Conservation (phyloP, 148 eudicot genomes). For the Agrostemma githago region DNA sequence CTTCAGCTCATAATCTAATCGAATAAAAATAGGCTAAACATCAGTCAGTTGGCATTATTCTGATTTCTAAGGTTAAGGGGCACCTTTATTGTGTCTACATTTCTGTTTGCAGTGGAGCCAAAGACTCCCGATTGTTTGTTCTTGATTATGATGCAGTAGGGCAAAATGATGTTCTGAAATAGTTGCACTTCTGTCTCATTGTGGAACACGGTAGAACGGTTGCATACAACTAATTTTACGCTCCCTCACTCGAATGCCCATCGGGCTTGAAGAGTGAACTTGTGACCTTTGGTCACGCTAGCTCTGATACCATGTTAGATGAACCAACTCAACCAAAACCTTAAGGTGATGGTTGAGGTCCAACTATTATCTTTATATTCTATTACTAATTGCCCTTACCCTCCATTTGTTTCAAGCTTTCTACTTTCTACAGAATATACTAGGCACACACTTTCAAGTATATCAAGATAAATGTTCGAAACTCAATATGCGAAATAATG, state of each 20-base stretch:
- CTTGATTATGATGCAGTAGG: neutral
- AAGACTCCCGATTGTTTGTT: neutral
- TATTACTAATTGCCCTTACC: neutral
- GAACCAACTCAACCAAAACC: too few relatives aligned
- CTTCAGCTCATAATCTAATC: neutral
- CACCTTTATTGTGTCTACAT: neutral
- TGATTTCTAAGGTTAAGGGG: neutral
- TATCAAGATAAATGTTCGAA: neutral
- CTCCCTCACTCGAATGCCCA: too few relatives aligned
- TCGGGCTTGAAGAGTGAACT: too few relatives aligned
- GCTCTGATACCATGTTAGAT: too few relatives aligned
- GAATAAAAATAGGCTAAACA: neutral
- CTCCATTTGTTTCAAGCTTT: neutral
- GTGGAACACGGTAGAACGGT: neutral
- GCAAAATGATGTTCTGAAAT: neutral
- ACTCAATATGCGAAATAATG: neutral
- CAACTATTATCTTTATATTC: too few relatives aligned
- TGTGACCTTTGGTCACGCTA: too few relatives aligned
- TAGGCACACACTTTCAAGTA: neutral
- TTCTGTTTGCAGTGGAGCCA: neutral
- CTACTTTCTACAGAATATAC: too few relatives aligned
- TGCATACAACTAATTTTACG: neutral
- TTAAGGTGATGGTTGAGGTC: too few relatives aligned
- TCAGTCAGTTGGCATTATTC: neutral
- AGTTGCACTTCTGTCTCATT: neutral